Conservation (phyloP, 2,329 filamentous ascomycete species). For the Aspergillus novofumigatus region DNA sequence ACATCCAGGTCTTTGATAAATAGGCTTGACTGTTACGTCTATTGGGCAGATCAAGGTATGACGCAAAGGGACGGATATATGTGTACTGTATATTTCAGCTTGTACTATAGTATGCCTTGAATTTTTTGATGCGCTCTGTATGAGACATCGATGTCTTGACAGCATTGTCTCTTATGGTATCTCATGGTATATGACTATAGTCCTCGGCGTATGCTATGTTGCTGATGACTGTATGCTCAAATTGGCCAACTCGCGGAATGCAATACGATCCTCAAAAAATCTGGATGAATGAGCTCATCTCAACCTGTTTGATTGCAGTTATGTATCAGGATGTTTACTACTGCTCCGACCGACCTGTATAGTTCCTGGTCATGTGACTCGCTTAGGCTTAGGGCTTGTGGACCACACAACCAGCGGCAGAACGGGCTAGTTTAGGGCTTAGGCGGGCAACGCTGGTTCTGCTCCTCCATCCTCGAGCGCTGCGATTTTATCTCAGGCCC, state of each 20-base stretch:
- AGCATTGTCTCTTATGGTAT: background rate
- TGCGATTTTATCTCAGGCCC: constrained; percentile 36
- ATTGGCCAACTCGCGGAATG: background rate
- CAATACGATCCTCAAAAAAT: background rate
- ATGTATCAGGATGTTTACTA: background rate
- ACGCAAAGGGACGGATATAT: background rate
- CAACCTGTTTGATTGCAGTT: background rate
- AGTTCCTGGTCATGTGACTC: constrained; percentile 25
- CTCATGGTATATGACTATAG: background rate
- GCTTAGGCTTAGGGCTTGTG: constrained; percentile 28
- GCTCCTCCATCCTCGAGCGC: constrained; percentile 33
- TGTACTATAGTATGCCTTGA: constrained; percentile 6
- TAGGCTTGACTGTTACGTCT: constrained; percentile 4
- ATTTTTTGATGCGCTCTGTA: background rate
- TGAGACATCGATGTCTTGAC: background rate
- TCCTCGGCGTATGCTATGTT: background rate
- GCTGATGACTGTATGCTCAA: background rate
- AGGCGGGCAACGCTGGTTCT: constrained; percentile 26
- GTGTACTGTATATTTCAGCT: background rate
- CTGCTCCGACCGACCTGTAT: background rate
- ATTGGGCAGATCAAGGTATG: background rate
- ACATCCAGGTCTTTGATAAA: constrained; percentile 39
- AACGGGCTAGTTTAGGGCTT: constrained; percentile 38
- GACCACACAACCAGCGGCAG: constrained; percentile 19
- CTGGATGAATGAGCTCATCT: background rate